A percentile compares a stretch with the other conserved stretches of the same genome.
Conservation (phyloP, 352 stramenopile genomes). For the Hyaloperonospora brassicae region DNA sequence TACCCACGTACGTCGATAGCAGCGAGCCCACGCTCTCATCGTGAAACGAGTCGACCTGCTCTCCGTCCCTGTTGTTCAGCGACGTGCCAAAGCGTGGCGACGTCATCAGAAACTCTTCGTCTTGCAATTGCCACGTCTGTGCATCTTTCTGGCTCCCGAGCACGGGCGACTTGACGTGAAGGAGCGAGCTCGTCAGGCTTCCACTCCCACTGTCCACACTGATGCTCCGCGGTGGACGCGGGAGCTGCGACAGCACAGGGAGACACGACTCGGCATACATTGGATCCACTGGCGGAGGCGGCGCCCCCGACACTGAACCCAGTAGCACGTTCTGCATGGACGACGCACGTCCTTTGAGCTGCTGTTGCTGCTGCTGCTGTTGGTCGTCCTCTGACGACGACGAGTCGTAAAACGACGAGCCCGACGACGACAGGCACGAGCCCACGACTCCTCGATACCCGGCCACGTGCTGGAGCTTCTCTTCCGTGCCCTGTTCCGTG, state of each 20-base stretch:
- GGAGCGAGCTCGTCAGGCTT: slow-evolving; percentile 16
- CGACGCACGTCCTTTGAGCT: slow-evolving; percentile 15
- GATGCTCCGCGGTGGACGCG: slow-evolving; percentile 33
- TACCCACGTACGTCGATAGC: slow-evolving; percentile 26
- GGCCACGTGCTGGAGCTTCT: slow-evolving; percentile 22
- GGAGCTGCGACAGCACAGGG: slow-evolving; percentile 37
- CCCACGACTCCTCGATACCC: slow-evolving; percentile 43
- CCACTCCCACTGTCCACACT: slow-evolving; percentile 36
- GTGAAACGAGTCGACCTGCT: slow-evolving; percentile 26
- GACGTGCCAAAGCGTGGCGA: slow-evolving; percentile 44
- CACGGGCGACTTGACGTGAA: slow-evolving; percentile 52
- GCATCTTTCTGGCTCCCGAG: slow-evolving; percentile 50
- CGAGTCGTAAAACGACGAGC: slow-evolving; percentile 48
- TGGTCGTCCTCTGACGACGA: slow-evolving; percentile 40
- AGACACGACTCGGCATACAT: slow-evolving; percentile 44
- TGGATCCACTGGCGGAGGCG: slow-evolving; percentile 24
- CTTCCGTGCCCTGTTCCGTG: slow-evolving; percentile 4
- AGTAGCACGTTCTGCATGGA: slow-evolving; percentile 10
- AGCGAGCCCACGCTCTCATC: slow-evolving; percentile 23
- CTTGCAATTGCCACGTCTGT: slow-evolving; percentile 60
- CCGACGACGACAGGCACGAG: slow-evolving; percentile 43
- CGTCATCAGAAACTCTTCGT: slow-evolving; percentile 55
- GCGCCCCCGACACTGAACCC: slow-evolving; percentile 5
- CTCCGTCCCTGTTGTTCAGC: slow-evolving; percentile 14
- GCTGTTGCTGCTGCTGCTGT: slow-evolving; percentile 30